phyloP scores from a whole-genome alignment of 768 basidiomycete genomes.

The Agrocybe praecox region DNA sequence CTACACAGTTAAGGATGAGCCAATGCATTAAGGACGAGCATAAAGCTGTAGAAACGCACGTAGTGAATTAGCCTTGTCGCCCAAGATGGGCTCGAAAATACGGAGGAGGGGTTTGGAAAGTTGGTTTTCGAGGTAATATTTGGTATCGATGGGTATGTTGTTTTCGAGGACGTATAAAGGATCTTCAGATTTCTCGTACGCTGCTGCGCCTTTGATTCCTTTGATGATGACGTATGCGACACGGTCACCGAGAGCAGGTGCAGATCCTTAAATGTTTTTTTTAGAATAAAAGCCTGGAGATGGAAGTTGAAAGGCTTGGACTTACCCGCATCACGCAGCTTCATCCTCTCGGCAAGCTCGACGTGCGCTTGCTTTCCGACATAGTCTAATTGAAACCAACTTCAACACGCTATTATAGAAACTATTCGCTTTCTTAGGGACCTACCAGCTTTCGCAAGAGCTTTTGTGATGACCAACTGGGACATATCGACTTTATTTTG shows the following conservation, averaged over 20 bases:
- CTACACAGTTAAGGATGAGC: conserved; percentile 40
- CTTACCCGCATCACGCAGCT: conserved; percentile 87
- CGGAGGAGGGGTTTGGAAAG: conserved; percentile 95
- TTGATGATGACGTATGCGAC: conserved; percentile 99
- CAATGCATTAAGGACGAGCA: conserved; percentile 2
- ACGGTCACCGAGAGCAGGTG: conserved; percentile 96
- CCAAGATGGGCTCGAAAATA: conserved; percentile 97
- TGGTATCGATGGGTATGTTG: conserved; percentile 96
- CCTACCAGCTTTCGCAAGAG: conserved; percentile 83
- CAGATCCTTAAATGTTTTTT: conserved; percentile 74
- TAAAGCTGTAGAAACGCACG: conserved; percentile 39
- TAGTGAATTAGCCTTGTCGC: conserved; percentile 85
- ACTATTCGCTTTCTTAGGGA: background rate
- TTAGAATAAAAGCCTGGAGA: too few species aligned
- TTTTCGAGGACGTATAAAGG: conserved; percentile 97
- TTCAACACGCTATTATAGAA: background rate
- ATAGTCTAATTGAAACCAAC: conserved; percentile 60
- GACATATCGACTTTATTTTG: conserved; percentile 99
- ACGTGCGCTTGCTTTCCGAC: conserved; percentile 95
- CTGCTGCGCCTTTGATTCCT: conserved; percentile 94
- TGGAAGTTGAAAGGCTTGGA: background rate
- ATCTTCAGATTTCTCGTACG: conserved; percentile 98
- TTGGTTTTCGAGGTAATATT: conserved; percentile 98
- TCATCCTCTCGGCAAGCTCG: conserved; percentile 95
- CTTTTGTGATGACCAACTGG: conserved; percentile 98